Conservation (phyloP, 169 alveolate genomes). For the Eimeria praecox region DNA sequence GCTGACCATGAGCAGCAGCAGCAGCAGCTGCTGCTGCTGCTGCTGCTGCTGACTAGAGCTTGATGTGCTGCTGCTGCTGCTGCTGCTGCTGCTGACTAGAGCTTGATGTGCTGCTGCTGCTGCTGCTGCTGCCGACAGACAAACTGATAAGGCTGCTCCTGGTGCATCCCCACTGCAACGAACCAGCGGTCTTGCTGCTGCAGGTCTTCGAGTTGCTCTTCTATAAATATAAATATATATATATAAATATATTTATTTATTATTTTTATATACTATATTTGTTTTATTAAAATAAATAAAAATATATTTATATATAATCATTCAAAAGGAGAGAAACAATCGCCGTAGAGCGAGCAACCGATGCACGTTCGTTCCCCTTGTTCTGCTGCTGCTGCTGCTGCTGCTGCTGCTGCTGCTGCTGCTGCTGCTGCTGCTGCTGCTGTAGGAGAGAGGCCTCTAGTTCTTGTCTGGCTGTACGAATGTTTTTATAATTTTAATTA, state of each 20-base stretch:
- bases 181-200: neutral
- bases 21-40: neutral
- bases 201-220: neutral
- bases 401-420: conserved; percentile 37
- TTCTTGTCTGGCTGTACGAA: conserved; percentile 1
- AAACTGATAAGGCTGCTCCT: neutral
- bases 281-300: neutral
- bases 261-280: neutral
- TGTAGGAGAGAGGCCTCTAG: neutral
- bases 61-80: too few relatives aligned
- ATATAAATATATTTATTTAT: too few relatives aligned
- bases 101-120: too few relatives aligned
- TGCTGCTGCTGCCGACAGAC: neutral
- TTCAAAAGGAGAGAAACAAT: neutral
- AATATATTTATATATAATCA: neutral
- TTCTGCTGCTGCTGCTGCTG: conserved; percentile 23
- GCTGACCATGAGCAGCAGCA: neutral
- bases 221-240: neutral
- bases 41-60: too few relatives aligned
- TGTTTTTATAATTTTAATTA: neutral
- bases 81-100: neutral
- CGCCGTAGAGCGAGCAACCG: neutral
- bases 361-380: neutral
- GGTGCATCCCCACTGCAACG: neutral
- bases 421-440: conserved; percentile 49